Evolutionary conservation across 805 yeast genomes (phyloP).

Genomic region (Metschnikowia peoriensis): DNA sequence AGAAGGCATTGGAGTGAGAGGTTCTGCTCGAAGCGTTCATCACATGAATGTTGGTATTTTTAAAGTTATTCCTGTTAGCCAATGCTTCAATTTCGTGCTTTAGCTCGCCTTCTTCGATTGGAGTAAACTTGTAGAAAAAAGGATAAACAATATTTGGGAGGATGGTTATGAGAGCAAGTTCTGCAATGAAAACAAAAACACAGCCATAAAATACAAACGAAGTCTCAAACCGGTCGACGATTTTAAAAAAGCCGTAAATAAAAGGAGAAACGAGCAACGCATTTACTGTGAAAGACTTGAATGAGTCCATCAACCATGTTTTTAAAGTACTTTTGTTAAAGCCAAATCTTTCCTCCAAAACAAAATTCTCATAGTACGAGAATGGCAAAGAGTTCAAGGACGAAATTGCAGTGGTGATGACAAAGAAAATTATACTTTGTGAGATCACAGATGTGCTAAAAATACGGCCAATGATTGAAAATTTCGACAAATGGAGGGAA

Average conservation of each 20-base stretch:
- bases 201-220: conserved; percentile 79
- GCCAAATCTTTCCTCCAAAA: conserved; percentile 88
- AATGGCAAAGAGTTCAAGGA: conserved; percentile 63
- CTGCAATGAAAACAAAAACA: conserved; percentile 68
- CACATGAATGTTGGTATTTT: conserved; percentile 79
- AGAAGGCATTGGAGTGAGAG: conserved; percentile 95
- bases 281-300: conserved; percentile 58
- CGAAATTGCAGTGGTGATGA: conserved; percentile 50
- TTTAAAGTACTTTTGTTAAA: conserved; percentile 80
- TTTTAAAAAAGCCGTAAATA: conserved; percentile 71
- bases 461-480: conserved; percentile 31
- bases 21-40: conserved; percentile 96
- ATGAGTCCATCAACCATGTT: conserved; percentile 69
- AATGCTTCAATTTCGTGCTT: conserved; percentile 76
- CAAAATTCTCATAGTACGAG: conserved; percentile 75
- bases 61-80: conserved; percentile 76
- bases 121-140: conserved; percentile 84
- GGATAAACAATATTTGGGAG: conserved; percentile 89
- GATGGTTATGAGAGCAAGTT: conserved; percentile 69
- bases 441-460: conserved; percentile 57
- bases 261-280: conserved; percentile 68
- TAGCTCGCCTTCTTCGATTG: conserved; percentile 87
- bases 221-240: conserved; percentile 77
- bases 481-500: conserved; percentile 51
- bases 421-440: conserved; percentile 66